Evolutionary conservation across 345 rosid species (phyloP).

Genomic region (Eucalyptus sp.): DNA sequence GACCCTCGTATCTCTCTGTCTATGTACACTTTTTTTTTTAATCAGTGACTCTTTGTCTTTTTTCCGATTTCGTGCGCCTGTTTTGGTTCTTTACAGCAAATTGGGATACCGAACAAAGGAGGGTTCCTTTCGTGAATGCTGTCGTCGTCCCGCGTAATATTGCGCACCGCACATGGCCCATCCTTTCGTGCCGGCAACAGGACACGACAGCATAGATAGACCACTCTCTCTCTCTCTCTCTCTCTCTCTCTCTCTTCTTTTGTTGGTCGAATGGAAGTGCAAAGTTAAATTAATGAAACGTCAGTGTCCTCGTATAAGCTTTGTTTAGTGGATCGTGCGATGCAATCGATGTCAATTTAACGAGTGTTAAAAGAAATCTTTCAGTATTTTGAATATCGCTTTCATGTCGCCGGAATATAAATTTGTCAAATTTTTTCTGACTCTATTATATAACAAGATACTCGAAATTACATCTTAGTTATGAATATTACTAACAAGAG

Average conservation of each 20-base stretch:
- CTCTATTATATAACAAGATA: rapidly evolving
- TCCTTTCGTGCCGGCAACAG: neutral
- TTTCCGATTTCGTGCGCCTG: neutral
- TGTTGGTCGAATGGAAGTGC: neutral
- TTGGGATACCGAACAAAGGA: neutral
- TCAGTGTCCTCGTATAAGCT: neutral
- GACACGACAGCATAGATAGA: neutral
- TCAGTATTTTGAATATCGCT: neutral
- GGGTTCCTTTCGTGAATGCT: neutral
- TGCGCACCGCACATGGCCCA: neutral
- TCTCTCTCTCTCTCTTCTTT: neutral
- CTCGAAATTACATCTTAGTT: neutral
- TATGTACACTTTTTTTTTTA: neutral
- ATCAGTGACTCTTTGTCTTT: neutral
- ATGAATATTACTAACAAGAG: neutral
- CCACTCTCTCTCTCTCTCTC: neutral
- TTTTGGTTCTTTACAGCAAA: neutral
- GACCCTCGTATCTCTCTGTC: neutral
- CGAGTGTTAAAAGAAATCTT: neutral
- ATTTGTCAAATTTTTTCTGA: neutral
- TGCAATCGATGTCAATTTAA: neutral
- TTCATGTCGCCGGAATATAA: neutral
- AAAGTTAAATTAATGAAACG: neutral
- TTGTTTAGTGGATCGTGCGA: neutral
- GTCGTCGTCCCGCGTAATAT: neutral